Evolutionary conservation across 2,329 filamentous ascomycete genomes (phyloP).

Genomic region (Lasiodiplodia hormozganensis): DNA sequence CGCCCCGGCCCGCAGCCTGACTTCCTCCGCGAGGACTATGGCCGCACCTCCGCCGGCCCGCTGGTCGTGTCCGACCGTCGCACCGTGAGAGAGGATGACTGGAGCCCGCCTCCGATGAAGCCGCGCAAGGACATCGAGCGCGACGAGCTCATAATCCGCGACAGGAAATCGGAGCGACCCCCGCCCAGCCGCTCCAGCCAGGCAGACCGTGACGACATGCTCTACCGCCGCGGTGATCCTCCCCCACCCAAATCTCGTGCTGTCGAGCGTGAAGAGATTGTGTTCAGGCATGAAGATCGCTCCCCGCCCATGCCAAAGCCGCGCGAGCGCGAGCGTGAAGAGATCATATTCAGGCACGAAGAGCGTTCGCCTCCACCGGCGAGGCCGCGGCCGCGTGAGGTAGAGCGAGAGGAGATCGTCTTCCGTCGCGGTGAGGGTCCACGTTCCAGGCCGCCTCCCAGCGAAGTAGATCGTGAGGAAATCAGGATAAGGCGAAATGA

Average conservation of each 20-base stretch:
- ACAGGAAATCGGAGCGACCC: constrained; percentile 37
- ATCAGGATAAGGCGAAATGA: constrained; percentile 55
- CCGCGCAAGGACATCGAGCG: constrained; percentile 50
- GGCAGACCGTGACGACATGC: constrained; percentile 47
- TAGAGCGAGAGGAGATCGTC: constrained; percentile 50
- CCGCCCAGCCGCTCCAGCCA: constrained; percentile 34
- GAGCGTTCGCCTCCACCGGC: constrained; percentile 26
- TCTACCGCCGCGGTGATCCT: constrained; percentile 38
- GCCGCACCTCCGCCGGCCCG: constrained; percentile 51
- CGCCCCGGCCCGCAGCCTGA: constrained; percentile 54
- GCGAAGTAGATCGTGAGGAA: constrained; percentile 53
- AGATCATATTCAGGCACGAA: constrained; percentile 29
- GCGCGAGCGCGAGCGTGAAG: constrained; percentile 36
- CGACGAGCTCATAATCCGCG: constrained; percentile 42
- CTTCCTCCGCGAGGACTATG: constrained; percentile 59
- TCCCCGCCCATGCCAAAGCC: constrained; percentile 41
- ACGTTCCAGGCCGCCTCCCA: constrained; percentile 39
- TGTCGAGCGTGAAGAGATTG: constrained; percentile 34
- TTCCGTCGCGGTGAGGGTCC: constrained; percentile 52
- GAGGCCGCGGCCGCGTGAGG: constrained; percentile 34
- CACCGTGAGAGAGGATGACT: constrained; percentile 41
- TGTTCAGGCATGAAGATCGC: constrained; percentile 27
- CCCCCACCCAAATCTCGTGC: constrained; percentile 38
- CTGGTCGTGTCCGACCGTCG: constrained; percentile 55
- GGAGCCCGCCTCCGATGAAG: constrained; percentile 42